phyloP scores from a whole-genome alignment of 805 yeast species.

The Cyberlindnera suaveolens region DNA sequence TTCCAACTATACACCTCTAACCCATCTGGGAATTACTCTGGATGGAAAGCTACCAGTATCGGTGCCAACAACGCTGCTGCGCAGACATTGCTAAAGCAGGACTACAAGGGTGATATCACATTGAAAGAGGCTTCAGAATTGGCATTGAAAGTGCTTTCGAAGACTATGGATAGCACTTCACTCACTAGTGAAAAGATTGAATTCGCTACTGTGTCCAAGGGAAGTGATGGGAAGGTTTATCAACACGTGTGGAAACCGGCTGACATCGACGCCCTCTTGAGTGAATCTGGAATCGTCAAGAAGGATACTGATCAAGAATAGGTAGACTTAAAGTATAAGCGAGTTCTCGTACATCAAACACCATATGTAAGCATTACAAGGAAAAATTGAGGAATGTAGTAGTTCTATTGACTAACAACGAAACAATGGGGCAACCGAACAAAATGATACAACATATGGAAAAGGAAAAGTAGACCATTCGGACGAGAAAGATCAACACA shows the following conservation, averaged over 20 bases:
- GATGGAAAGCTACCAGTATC: constrained; percentile 97
- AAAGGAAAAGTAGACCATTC: no score
- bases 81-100: constrained; percentile 92
- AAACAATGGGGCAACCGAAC: no score
- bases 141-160: constrained; percentile 86
- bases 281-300: constrained; percentile 61
- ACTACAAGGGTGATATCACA: constrained; percentile 75
- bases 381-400: background rate
- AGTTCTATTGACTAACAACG: background rate
- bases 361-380: background rate
- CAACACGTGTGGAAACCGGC: constrained; percentile 76
- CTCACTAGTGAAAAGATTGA: constrained; percentile 88
- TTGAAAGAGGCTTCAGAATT: constrained; percentile 75
- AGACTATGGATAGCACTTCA: constrained; percentile 87
- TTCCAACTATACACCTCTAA: constrained; percentile 92
- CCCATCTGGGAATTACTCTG: constrained; percentile 96
- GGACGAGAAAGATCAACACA: background rate
- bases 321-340: background rate
- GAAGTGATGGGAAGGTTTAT: constrained; percentile 43
- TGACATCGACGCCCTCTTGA: constrained; percentile 70
- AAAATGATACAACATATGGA: background rate
- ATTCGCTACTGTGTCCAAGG: constrained; percentile 70
- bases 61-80: constrained; percentile 97
- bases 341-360: no score
- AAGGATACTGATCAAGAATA: constrained; percentile 39